Conservation (phyloP, 768 basidiomycete genomes). For the Hypholoma fasciculare region DNA sequence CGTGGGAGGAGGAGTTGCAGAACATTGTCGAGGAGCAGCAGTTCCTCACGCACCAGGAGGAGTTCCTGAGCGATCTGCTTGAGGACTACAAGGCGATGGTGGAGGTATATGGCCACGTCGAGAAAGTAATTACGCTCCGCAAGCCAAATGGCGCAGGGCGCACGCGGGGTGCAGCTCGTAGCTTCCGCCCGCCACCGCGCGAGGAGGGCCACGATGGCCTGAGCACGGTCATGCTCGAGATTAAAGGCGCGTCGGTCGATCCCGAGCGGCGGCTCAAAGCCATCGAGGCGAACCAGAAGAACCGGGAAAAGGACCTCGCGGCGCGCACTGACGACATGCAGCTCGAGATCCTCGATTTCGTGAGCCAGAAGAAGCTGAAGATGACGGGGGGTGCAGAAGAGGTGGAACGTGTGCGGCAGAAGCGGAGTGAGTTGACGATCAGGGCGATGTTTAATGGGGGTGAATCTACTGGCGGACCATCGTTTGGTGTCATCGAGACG, state of each 20-base stretch:
- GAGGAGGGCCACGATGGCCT: conserved; percentile 72
- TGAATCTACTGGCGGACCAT: conserved; percentile 12
- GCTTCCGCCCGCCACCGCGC: conserved; percentile 59
- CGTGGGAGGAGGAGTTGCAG: conserved; percentile 95
- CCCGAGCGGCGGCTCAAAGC: conserved; percentile 87
- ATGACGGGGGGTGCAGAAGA: conserved; percentile 97
- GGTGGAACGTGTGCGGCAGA: conserved; percentile 83
- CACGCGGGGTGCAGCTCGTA: conserved; percentile 31
- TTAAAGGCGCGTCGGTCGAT: conserved; percentile 79
- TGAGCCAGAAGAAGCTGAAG: conserved; percentile 83
- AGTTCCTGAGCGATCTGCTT: conserved; percentile 82
- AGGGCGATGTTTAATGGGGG: conserved; percentile 78
- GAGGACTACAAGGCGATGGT: conserved; percentile 91
- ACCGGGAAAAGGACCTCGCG: conserved; percentile 73
- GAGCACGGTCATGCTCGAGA: conserved; percentile 87
- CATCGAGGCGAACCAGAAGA: conserved; percentile 86
- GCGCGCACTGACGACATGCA: conserved; percentile 80
- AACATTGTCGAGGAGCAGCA: conserved; percentile 98
- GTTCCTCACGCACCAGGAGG: conserved; percentile 90
- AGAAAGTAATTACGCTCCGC: conserved; percentile 80
- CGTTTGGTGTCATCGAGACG: conserved; percentile 17
- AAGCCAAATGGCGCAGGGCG: conserved; percentile 43
- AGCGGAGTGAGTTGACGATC: conserved; percentile 78
- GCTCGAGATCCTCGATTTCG: conserved; percentile 83
- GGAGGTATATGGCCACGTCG: conserved; percentile 88